phyloP scores from a whole-genome alignment of 2,329 filamentous ascomycete species.

The Pseudogymnoascus destructans region DNA sequence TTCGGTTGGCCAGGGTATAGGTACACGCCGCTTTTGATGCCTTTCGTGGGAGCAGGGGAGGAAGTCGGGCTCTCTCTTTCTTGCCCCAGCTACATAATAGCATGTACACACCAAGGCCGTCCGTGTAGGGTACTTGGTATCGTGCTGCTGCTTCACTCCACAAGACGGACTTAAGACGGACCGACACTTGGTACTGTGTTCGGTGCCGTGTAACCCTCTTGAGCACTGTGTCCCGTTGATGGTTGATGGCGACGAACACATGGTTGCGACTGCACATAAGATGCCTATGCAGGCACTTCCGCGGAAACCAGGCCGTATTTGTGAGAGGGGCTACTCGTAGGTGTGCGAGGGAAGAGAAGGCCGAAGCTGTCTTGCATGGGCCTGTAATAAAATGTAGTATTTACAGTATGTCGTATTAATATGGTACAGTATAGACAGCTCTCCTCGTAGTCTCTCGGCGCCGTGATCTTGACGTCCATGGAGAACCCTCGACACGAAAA shows the following conservation, averaged over 20 bases:
- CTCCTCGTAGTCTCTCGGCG: neutral
- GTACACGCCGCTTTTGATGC: neutral
- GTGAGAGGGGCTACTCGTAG: neutral
- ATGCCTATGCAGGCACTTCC: neutral
- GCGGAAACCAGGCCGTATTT: neutral
- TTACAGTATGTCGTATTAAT: slow-evolving; percentile 2
- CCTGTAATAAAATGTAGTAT: neutral
- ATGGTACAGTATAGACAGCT: slow-evolving; percentile 7
- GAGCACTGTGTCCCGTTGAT: neutral
- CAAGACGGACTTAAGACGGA: slow-evolving; percentile 3
- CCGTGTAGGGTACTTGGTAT: neutral
- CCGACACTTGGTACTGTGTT: neutral
- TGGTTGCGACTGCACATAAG: neutral
- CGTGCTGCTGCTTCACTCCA: neutral
- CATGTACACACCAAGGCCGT: neutral
- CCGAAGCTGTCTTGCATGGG: neutral
- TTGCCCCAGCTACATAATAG: neutral
- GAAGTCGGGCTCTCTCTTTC: neutral
- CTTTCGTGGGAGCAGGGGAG: neutral
- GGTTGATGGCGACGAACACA: neutral
- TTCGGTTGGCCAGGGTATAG: neutral
- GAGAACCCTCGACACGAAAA: neutral
- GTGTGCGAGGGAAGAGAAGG: neutral
- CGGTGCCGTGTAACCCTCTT: neutral
- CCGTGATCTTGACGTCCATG: neutral